A percentile compares a stretch with the other conserved stretches of the same genome.
These are phyloP conservation scores for Craspedostauros australis DNA, from an alignment of 108 stramenopile genomes.

Conservation along the genomic window DNA sequence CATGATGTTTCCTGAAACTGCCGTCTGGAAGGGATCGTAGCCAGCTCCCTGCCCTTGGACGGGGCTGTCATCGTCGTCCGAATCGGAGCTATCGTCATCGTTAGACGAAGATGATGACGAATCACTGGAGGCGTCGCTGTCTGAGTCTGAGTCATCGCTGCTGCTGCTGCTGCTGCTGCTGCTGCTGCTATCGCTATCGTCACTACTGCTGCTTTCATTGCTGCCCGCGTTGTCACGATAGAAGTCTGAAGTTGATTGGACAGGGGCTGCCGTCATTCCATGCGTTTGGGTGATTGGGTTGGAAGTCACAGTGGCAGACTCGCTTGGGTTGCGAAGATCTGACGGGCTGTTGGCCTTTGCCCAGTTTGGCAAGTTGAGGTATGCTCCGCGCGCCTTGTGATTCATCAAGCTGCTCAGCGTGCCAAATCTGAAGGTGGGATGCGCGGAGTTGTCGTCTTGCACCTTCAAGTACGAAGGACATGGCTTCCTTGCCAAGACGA, in stretches of 20 bases:
- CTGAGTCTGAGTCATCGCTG: slow-evolving; percentile 7
- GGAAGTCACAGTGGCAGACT: slow-evolving; percentile 12
- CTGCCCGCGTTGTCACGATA: slow-evolving; percentile 31
- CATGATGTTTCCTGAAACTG: too few relatives aligned
- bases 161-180: slow-evolving; percentile 19
- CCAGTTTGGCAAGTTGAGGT: slow-evolving; percentile 83
- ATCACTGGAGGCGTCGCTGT: slow-evolving; percentile 16
- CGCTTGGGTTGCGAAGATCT: slow-evolving; percentile 66
- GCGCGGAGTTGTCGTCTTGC: slow-evolving; percentile 29
- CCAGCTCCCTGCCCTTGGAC: too few relatives aligned
- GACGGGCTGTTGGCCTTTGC: slow-evolving; percentile 66
- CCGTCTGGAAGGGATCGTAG: too few relatives aligned
- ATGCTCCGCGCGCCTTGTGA: slow-evolving; percentile 61
- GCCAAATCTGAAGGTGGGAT: slow-evolving; percentile 68
- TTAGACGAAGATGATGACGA: slow-evolving; percentile 3
- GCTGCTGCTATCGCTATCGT: slow-evolving; percentile 30
- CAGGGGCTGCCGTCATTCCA: slow-evolving; percentile 15
- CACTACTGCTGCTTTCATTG: slow-evolving; percentile 26
- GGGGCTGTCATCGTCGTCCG: slow-evolving; percentile 11
- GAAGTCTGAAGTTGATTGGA: slow-evolving; percentile 21
- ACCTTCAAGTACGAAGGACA: slow-evolving; percentile 63
- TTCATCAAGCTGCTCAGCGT: slow-evolving; percentile 77
- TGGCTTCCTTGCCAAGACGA: slow-evolving; percentile 50
- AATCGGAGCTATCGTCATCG: slow-evolving; percentile 17
- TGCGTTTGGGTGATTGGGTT: too few relatives aligned